Evolutionary conservation across 2,329 filamentous ascomycete genomes (phyloP).

Genomic region (Pezicula rhizophila): DNA sequence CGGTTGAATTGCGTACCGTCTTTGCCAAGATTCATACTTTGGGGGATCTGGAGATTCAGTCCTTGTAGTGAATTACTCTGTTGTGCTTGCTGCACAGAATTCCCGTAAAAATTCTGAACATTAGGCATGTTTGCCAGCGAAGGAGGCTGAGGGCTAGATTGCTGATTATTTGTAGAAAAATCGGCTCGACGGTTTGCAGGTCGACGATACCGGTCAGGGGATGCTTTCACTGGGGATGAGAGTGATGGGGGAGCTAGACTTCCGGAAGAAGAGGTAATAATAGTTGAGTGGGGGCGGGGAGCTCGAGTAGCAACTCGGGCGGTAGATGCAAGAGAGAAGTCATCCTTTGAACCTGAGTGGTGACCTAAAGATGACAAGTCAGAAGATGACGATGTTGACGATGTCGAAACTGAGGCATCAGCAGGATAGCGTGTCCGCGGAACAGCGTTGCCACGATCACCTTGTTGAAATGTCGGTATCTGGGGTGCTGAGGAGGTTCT

Average conservation of each 20-base stretch:
- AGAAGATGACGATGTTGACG: slow-evolving; percentile 27
- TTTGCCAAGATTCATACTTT: slow-evolving; percentile 11
- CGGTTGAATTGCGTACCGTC: slow-evolving; percentile 46
- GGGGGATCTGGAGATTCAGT: slow-evolving; percentile 22
- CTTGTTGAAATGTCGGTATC: slow-evolving; percentile 32
- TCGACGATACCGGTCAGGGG: slow-evolving; percentile 80
- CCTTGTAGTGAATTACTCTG: slow-evolving; percentile 17
- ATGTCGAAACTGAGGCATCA: slow-evolving; percentile 45
- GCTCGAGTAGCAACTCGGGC: slow-evolving; percentile 17
- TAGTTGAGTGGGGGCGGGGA: slow-evolving; percentile 31
- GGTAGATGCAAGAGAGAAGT: slow-evolving; percentile 39
- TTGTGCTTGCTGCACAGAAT: slow-evolving; percentile 29
- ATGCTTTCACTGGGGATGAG: slow-evolving; percentile 53
- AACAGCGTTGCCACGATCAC: slow-evolving; percentile 26
- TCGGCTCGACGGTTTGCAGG: slow-evolving; percentile 45
- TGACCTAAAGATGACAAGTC: slow-evolving; percentile 32
- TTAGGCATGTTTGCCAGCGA: slow-evolving; percentile 49
- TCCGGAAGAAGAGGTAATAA: slow-evolving; percentile 41
- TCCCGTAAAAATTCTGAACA: slow-evolving; percentile 49
- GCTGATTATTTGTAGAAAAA: slow-evolving; percentile 26
- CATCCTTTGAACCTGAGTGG: slow-evolving; percentile 44
- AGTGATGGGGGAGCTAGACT: slow-evolving; percentile 40
- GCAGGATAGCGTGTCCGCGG: slow-evolving; percentile 38
- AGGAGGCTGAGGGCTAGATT: slow-evolving; percentile 35
- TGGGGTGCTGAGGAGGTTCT: slow-evolving; percentile 47